Conservation (phyloP, 1,139 yeast species). For the Tardiomyces blankii region DNA sequence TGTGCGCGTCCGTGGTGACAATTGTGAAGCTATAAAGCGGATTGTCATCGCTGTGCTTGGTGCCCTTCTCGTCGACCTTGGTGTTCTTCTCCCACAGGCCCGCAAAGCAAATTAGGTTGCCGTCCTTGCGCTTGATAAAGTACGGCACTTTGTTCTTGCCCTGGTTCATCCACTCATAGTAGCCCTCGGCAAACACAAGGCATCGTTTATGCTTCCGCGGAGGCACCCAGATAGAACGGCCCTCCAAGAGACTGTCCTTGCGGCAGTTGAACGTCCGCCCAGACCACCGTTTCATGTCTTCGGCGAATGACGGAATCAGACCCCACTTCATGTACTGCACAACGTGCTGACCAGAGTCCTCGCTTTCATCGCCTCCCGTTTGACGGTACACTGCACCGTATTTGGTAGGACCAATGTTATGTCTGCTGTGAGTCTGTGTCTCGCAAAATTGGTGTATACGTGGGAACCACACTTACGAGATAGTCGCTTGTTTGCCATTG, state of each 20-base stretch:
- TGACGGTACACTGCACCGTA: constrained; percentile 34
- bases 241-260: constrained; percentile 19
- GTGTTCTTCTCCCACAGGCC: constrained; percentile 46
- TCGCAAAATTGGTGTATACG: no score
- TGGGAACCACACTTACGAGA: constrained; percentile 5
- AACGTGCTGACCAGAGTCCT: constrained; percentile 4
- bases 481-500: constrained; percentile 15
- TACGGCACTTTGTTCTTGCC: constrained; percentile 43
- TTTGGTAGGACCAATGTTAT: constrained; percentile 44
- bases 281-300: constrained; percentile 22
- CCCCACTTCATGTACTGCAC: constrained; percentile 48
- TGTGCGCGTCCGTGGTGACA: constrained; percentile 59
- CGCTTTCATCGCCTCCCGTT: constrained; percentile 4
- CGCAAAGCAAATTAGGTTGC: constrained; percentile 51
- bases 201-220: constrained; percentile 36
- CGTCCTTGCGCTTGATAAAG: constrained; percentile 44
- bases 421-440: constrained; percentile 9
- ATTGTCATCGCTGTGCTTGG: constrained; percentile 10
- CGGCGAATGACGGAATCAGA: constrained; percentile 42
- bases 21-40: constrained; percentile 50
- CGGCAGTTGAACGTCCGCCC: constrained; percentile 25
- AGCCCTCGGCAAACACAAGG: constrained; percentile 70
- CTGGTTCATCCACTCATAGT: constrained; percentile 62
- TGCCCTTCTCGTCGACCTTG: constrained; percentile 13
- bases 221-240: constrained; percentile 20